Conservation (phyloP, 768 basidiomycete genomes). For the Butyriboletus loyo region DNA sequence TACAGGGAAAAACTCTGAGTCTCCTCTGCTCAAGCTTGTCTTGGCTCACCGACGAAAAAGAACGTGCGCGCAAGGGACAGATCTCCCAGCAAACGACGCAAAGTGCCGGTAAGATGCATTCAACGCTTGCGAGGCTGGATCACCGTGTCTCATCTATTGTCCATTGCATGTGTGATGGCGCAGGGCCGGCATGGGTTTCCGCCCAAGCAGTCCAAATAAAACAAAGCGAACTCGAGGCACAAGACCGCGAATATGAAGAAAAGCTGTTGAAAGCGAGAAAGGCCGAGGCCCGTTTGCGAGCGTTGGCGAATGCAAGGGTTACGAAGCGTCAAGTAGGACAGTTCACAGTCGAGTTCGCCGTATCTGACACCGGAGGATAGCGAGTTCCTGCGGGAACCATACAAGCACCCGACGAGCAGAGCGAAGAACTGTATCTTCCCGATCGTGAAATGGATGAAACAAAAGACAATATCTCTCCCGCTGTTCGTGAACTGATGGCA, state of each 20-base stretch:
- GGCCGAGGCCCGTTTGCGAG: slow-evolving; percentile 55
- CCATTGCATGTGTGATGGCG: neutral
- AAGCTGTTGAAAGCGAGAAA: slow-evolving; percentile 58
- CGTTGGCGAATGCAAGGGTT: slow-evolving; percentile 53
- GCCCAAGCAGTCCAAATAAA: slow-evolving; percentile 65
- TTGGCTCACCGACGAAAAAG: slow-evolving; percentile 70
- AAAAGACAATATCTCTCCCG: slow-evolving; percentile 66
- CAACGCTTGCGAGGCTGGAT: neutral
- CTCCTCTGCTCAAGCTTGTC: slow-evolving; percentile 72
- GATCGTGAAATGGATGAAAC: slow-evolving; percentile 40
- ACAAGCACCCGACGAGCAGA: slow-evolving; percentile 33
- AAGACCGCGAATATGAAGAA: slow-evolving; percentile 62
- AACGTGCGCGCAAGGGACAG: slow-evolving; percentile 66
- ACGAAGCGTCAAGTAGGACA: slow-evolving; percentile 56
- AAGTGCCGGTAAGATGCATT: slow-evolving; percentile 24
- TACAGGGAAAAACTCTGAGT: slow-evolving; percentile 83
- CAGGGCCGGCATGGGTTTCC: slow-evolving; percentile 74
- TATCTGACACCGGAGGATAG: slow-evolving; percentile 16
- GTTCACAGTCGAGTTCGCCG: neutral
- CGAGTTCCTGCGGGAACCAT: slow-evolving; percentile 14
- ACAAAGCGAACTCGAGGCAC: slow-evolving; percentile 63
- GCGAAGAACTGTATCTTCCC: slow-evolving; percentile 75
- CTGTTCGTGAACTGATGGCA: slow-evolving; percentile 74
- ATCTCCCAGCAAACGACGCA: slow-evolving; percentile 35
- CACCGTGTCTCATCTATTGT: slow-evolving; percentile 25